phyloP scores from a whole-genome alignment of 768 basidiomycete genomes.

The Boletus reticulatus region DNA sequence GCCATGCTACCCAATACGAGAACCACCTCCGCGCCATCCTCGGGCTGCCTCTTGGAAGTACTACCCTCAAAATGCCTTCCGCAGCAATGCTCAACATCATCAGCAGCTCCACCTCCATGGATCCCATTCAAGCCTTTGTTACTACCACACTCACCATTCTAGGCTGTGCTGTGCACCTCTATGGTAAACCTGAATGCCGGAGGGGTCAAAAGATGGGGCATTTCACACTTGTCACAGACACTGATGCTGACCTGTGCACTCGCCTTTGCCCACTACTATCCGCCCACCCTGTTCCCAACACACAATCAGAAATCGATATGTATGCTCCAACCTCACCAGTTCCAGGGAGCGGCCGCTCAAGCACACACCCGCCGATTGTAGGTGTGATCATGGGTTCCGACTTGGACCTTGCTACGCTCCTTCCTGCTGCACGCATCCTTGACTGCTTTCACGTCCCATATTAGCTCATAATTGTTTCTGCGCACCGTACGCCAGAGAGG shows the following conservation, averaged over 20 bases:
- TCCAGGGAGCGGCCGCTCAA: constrained; percentile 53
- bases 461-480: constrained; percentile 94
- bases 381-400: constrained; percentile 99
- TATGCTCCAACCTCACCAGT: constrained; percentile 48
- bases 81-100: constrained; percentile 94
- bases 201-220: constrained; percentile 98
- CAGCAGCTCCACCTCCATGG: constrained; percentile 69
- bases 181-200: constrained; percentile 89
- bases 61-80: constrained; percentile 81
- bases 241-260: constrained; percentile 68
- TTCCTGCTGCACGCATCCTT: constrained; percentile 82
- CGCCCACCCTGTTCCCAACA: constrained; percentile 47
- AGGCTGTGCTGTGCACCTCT: constrained; percentile 84
- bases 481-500: constrained; percentile 90
- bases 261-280: constrained; percentile 77
- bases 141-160: constrained; percentile 63
- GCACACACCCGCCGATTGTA: constrained; percentile 74
- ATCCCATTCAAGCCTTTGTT: constrained; percentile 54
- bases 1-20: constrained; percentile 94
- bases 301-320: constrained; percentile 46
- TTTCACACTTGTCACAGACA: constrained; percentile 79
- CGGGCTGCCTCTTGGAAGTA: constrained; percentile 86
- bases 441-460: constrained; percentile 83
- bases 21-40: constrained; percentile 97
- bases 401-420: constrained; percentile 93